Percentiles rank a stretch among this genome's conserved stretches.
Conservation (phyloP, 345 rosid genomes). For the Laguncularia racemosa region DNA sequence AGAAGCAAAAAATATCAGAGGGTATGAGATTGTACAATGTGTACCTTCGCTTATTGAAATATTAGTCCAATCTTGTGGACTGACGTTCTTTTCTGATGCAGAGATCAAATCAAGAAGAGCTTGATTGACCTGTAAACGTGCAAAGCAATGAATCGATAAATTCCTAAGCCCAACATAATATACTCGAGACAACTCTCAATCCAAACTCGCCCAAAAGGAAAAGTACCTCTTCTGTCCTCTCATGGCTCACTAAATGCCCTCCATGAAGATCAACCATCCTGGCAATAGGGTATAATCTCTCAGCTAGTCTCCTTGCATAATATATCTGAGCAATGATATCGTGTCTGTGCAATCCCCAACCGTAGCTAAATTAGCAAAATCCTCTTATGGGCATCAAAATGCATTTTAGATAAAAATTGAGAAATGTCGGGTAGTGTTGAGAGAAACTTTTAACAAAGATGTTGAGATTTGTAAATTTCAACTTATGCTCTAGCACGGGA, state of each 20-base stretch:
- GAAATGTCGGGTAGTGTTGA: neutral
- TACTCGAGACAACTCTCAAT: too few relatives aligned
- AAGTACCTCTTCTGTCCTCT: constrained; percentile 80
- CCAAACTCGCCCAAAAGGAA: too few relatives aligned
- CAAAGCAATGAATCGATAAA: neutral
- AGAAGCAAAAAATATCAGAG: too few relatives aligned
- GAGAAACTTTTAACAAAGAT: too few relatives aligned
- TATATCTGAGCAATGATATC: constrained; percentile 90
- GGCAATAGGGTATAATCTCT: constrained; percentile 71
- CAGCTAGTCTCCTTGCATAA: constrained; percentile 78
- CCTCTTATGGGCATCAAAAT: neutral
- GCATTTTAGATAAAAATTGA: neutral
- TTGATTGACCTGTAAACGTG: constrained; percentile 70
- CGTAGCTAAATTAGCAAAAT: constrained; percentile 11
- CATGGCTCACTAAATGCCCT: constrained; percentile 95
- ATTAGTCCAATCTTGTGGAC: constrained; percentile 72
- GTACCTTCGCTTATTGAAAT: constrained; percentile 20
- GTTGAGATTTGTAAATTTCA: too few relatives aligned
- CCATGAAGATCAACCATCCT: constrained; percentile 96
- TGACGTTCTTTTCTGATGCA: constrained; percentile 50
- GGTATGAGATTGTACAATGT: too few relatives aligned
- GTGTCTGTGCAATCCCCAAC: constrained; percentile 39
- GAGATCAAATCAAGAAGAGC: constrained; percentile 63
- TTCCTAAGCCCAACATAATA: neutral
- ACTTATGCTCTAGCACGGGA: too few relatives aligned